Base-by-base conservation (phyloP, 2,329 filamentous ascomycete genomes). In the Ambrosiella xylebori region DNA sequence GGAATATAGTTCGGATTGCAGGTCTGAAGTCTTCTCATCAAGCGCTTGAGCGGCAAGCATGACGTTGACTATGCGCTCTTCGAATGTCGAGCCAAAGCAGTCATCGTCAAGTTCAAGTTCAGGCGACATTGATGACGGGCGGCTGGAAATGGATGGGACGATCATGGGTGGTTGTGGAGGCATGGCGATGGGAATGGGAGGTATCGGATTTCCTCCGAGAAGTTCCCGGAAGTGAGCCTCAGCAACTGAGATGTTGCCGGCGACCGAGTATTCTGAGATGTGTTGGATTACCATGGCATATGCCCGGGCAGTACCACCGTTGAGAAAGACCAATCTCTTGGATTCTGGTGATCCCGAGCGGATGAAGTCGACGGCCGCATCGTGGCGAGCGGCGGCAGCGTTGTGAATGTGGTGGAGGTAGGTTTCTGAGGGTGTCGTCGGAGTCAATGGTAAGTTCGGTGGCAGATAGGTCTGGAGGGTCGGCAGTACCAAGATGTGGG, bases 41-140 rank as follows among this genome's bases (percentile, higher is more conserved):
- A 82, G 70, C 1, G 74, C 75, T 58, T 82, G 79, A 7, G 79
- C 79, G 13, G 77, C 78, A 63, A 75, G 71, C 77, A 81, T 82
- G 40, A 78, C 78, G 63, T 69, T 71, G 19, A 71, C 73, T 59
- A 73, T 75, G 50, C 77, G 76, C 63, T 81, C 77, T 45, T 72
- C 67, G 38, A 58, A 57, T 1, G 57, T 57, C 3, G 52, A 40
- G 1, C 57, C 57, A 40, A 61, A 61, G 59, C 56, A 61, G 38
- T 61, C 59, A 19, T 58, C 56, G 27, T 61, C 56, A 7, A 57
- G 52, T 47, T 53, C 50, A 27, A 50, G 54, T 44, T 56, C 59
- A 8, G 50, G 56, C 27, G 61, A 11, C 50, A 37, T 19, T 1
- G 55, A 60, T 9, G 41, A 39, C 6, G 9, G 55, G 55, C 35